Percentiles rank a stretch among this genome's conserved stretches.
These are phyloP conservation scores for Botrytis deweyae DNA, from an alignment of 2,329 filamentous ascomycete species.

Conservation along the genomic window DNA sequence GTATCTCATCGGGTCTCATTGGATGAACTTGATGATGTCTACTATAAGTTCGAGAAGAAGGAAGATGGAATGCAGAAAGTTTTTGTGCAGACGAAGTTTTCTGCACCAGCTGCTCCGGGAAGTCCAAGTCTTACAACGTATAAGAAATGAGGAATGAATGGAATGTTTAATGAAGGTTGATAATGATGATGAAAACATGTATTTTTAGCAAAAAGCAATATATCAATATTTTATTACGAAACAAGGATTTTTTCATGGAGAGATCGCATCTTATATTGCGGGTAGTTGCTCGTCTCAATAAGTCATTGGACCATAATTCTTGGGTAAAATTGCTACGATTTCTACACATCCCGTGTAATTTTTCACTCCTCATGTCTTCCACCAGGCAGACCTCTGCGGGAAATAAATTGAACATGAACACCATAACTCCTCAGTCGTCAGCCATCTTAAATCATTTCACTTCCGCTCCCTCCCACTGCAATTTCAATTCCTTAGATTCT, in stretches of 20 bases:
- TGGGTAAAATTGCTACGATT: background rate
- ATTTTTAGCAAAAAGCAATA: background rate
- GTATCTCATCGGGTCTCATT: slow-evolving; percentile 74
- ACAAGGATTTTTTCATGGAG: too few relatives aligned
- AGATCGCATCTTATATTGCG: background rate
- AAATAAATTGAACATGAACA: background rate
- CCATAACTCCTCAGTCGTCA: background rate
- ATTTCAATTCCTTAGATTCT: background rate
- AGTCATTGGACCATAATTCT: background rate
- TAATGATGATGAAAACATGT: background rate
- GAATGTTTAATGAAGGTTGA: background rate
- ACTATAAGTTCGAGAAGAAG: slow-evolving; percentile 56
- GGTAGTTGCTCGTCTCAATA: background rate
- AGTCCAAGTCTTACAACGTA: slow-evolving; percentile 42
- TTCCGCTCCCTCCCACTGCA: background rate
- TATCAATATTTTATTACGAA: background rate
- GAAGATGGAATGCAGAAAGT: slow-evolving; percentile 79
- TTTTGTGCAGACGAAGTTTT: slow-evolving; percentile 61
- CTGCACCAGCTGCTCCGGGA: slow-evolving; percentile 49
- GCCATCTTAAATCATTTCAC: background rate
- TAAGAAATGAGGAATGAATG: slow-evolving; percentile 1
- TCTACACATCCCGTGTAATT: background rate
- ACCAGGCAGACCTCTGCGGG: too few relatives aligned
- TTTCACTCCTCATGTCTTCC: background rate
- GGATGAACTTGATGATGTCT: slow-evolving; percentile 69